Evolutionary conservation across 257 asterid genomes (phyloP).

Genomic region (Fraxinus quadrangulata): DNA sequence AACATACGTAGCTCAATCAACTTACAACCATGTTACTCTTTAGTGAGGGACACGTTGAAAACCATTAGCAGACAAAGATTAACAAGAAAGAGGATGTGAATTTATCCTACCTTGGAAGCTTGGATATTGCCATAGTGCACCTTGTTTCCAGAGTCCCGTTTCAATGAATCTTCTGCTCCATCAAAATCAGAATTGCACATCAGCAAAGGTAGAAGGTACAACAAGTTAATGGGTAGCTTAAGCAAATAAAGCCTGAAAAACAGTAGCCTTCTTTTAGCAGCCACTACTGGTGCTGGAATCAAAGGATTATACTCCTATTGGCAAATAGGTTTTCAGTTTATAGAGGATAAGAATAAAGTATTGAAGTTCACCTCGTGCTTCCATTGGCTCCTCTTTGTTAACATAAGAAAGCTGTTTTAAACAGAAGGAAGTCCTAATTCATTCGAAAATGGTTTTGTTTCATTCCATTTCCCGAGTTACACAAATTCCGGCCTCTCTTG

Average conservation of each 20-base stretch:
- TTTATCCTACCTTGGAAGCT: constrained; percentile 46
- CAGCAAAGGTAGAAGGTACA: background rate
- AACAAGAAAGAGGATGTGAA: background rate
- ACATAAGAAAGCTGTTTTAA: too few species aligned
- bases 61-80: background rate
- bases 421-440: too few species aligned
- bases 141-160: constrained; percentile 50
- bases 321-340: too few species aligned
- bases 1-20: background rate
- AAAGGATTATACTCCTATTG: background rate
- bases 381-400: too few species aligned
- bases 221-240: background rate
- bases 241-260: background rate
- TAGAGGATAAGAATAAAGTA: too few species aligned
- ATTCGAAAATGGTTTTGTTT: too few species aligned
- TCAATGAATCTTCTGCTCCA: constrained; percentile 54
- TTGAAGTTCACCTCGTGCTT: too few species aligned
- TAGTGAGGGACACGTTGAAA: background rate
- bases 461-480: too few species aligned
- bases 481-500: too few species aligned
- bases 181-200: constrained; percentile 10
- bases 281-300: background rate
- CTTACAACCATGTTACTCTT: background rate
- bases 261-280: background rate
- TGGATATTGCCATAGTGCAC: constrained; percentile 53